A percentile compares a stretch with the other conserved stretches of the same genome.
phyloP scores from a whole-genome alignment of 176 grass and related monocot genomes.

The Panicum miliaceum region DNA sequence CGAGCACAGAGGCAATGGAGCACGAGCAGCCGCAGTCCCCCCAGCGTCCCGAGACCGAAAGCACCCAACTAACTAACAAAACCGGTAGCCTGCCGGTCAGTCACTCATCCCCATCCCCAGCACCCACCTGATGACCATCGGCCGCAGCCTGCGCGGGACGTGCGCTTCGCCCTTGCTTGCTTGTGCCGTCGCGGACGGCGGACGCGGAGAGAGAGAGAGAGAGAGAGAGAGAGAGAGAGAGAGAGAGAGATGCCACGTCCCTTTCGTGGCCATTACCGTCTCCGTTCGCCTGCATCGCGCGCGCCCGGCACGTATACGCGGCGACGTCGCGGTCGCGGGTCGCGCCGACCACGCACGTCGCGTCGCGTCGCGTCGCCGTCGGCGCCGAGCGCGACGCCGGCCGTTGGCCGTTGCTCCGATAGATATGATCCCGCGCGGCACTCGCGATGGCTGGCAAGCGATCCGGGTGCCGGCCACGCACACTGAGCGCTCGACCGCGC shows the following conservation, averaged over 20 bases:
- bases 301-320: constrained; percentile 6
- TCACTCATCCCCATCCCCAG: not conserved
- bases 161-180: too few species aligned
- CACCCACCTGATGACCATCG: not conserved
- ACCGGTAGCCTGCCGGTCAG: not conserved
- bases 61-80: not conserved
- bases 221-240: too few species aligned
- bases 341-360: constrained; percentile 14
- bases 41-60: not conserved
- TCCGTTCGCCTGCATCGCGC: not conserved
- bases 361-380: not conserved
- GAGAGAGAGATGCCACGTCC: not conserved
- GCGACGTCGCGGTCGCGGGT: not conserved
- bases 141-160: too few species aligned
- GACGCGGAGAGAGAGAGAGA: not conserved
- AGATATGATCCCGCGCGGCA: not conserved
- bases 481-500: too few species aligned
- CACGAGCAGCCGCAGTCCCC: not conserved
- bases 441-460: not conserved
- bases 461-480: not conserved
- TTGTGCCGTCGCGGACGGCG: too few species aligned
- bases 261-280: not conserved
- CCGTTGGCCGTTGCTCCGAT: not conserved
- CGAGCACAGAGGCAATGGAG: not conserved
- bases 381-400: not conserved